Conservation (phyloP, 106 monocot genomes). For the Iris macrosiphon region DNA sequence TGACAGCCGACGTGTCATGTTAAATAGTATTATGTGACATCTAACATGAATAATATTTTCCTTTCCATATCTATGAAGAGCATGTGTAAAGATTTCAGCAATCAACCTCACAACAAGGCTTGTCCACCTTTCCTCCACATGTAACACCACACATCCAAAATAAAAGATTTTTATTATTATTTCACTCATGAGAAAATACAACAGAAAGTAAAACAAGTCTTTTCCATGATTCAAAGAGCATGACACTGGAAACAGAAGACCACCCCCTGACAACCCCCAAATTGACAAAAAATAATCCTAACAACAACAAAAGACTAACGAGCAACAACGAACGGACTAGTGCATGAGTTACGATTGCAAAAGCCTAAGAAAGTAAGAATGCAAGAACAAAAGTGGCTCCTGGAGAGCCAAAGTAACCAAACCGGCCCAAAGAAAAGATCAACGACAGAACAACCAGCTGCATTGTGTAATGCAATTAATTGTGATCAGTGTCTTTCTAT, state of each 20-base stretch:
- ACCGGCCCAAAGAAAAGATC: not conserved
- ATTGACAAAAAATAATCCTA: not conserved
- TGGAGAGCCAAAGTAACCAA: too few relatives aligned
- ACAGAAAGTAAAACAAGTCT: too few relatives aligned
- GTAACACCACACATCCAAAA: not conserved
- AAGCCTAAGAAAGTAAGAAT: not conserved
- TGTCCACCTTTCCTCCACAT: not conserved
- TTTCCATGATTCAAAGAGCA: too few relatives aligned
- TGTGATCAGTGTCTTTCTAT: not conserved
- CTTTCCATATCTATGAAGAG: too few relatives aligned
- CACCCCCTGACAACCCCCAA: conserved; percentile 1
- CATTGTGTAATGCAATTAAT: not conserved
- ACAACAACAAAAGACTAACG: not conserved
- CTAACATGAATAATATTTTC: too few relatives aligned
- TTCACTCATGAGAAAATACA: not conserved
- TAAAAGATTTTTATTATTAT: conserved; percentile 2
- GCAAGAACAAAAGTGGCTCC: not conserved
- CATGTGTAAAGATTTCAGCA: conserved; percentile 14
- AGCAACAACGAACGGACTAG: too few relatives aligned
- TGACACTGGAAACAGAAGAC: too few relatives aligned
- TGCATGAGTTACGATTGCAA: too few relatives aligned
- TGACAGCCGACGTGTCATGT: too few relatives aligned
- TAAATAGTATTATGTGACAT: too few relatives aligned
- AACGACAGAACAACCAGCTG: not conserved
- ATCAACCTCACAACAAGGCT: conserved; percentile 4